These are phyloP conservation scores for Apiospora malaysiana DNA, from an alignment of 2,329 filamentous ascomycete genomes.

Conservation along the genomic window DNA sequence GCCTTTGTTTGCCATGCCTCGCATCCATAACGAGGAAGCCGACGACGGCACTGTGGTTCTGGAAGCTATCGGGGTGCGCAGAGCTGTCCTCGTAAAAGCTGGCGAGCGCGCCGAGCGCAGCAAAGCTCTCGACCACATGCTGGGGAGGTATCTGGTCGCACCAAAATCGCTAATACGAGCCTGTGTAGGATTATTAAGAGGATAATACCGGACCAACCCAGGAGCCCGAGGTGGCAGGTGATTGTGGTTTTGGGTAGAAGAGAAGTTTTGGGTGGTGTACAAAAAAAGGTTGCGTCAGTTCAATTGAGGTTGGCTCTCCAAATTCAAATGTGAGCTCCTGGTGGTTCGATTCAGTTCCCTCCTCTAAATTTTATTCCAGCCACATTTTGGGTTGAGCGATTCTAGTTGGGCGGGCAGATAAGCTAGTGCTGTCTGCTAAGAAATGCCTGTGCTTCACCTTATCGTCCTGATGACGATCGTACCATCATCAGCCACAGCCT, in stretches of 20 bases:
- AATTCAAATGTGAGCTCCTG: neutral
- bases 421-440: neutral
- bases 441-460: slow-evolving; percentile 4
- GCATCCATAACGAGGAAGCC: slow-evolving; percentile 46
- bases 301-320: neutral
- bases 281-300: slow-evolving; percentile 17
- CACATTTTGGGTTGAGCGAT: slow-evolving; percentile 20
- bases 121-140: slow-evolving; percentile 48
- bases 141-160: slow-evolving; percentile 25
- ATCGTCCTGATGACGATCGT: slow-evolving; percentile 14
- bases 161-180: neutral
- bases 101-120: slow-evolving; percentile 44
- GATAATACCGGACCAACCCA: neutral
- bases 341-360: neutral
- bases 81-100: slow-evolving; percentile 36
- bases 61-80: slow-evolving; percentile 33
- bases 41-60: slow-evolving; percentile 42
- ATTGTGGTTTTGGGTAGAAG: neutral
- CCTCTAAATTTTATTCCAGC: slow-evolving; percentile 29
- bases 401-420: neutral
- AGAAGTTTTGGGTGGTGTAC: slow-evolving; percentile 13
- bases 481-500: slow-evolving; percentile 11
- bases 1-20: slow-evolving; percentile 49
- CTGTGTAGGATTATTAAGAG: neutral
- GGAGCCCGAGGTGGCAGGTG: neutral